Evolutionary conservation across 148 eudicot genomes (phyloP), one percentile per base, ranked within the genome.

Genomic region (Vaccinium darrowii): DNA sequence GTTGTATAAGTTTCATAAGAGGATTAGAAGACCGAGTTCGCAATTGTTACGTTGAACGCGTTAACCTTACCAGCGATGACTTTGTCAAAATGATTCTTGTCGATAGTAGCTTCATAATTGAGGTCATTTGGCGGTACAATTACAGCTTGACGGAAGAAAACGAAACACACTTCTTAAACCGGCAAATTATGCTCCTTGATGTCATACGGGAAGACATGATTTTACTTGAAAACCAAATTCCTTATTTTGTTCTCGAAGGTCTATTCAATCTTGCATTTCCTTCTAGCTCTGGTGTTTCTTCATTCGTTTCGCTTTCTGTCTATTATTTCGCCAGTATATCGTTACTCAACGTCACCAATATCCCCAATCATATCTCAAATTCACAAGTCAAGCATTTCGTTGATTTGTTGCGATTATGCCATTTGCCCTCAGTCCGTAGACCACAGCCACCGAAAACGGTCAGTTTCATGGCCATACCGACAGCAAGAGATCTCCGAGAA

Each of bases 151-250:
- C 0, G 78, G 2, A 6, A 3, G 0, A 14, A 14, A 15, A 33
- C 8, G 1, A 36, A 8, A 33, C 3, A 1, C 36, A n/a, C 21
- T 47, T 7, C 67, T 79, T 8, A 53, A 72, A 27, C 27, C 27
- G 27, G 47, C 23, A 85, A 3, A 5, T 9, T 25, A 3, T 27
- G 12, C 27, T 9, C 14, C 12, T 67, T 67, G 36, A 67, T 23
- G 72, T 0, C 2, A 5, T 67, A 3, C 13, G 36, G 72, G 12
- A 1, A 2, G 78, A 88, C 43, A 18, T 88, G 79, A 47, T 30
- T 4, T 30, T 85, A 21, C 79, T 77, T 54, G 90, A 85, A 76
- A 85, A 88, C 39, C 90, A 88, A 80, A 56, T 88, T 43, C 88
- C 88, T 1, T 85, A 62, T 54, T 85, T 88, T 81, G 39, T 83